Conservation (phyloP, 768 basidiomycete species). For the Rhizopogon salebrosus region DNA sequence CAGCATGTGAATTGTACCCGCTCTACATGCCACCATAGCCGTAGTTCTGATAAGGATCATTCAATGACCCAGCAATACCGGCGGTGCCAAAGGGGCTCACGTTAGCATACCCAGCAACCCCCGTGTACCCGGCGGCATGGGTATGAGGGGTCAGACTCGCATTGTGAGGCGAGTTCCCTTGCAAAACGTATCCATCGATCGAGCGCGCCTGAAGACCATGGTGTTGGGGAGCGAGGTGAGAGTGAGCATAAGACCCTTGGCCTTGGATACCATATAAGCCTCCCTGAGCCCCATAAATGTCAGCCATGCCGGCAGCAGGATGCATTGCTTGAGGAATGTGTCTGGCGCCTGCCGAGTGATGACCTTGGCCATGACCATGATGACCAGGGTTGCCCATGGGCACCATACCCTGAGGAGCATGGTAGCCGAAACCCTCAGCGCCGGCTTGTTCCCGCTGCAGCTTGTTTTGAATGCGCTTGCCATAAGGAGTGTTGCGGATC, state of each 20-base stretch:
- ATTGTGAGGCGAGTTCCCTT: constrained; percentile 65
- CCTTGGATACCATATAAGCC: constrained; percentile 57
- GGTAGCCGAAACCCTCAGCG: constrained; percentile 50
- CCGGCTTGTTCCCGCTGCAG: constrained; percentile 91
- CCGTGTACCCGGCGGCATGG: constrained; percentile 52
- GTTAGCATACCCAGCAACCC: constrained; percentile 47
- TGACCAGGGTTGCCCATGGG: constrained; percentile 50
- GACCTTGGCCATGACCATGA: constrained; percentile 22
- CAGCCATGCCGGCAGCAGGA: constrained; percentile 49
- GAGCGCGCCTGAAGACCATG: constrained; percentile 63
- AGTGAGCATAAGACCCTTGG: constrained; percentile 54
- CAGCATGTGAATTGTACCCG: background rate
- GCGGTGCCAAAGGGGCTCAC: constrained; percentile 47
- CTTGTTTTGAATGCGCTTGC: constrained; percentile 98
- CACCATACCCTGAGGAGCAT: constrained; percentile 54
- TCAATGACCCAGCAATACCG: constrained; percentile 48
- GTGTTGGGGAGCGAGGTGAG: constrained; percentile 49
- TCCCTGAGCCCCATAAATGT: constrained; percentile 61
- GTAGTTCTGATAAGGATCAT: constrained; percentile 76
- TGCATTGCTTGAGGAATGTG: constrained; percentile 54
- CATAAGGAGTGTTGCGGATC: constrained; percentile 98
- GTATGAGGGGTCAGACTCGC: constrained; percentile 54
- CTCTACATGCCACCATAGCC: constrained; percentile 79
- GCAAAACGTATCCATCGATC: constrained; percentile 79
- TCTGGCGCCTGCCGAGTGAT: constrained; percentile 41